These are phyloP conservation scores for Talinum fruticosum DNA, from an alignment of 148 eudicot genomes.

Conservation along the genomic window DNA sequence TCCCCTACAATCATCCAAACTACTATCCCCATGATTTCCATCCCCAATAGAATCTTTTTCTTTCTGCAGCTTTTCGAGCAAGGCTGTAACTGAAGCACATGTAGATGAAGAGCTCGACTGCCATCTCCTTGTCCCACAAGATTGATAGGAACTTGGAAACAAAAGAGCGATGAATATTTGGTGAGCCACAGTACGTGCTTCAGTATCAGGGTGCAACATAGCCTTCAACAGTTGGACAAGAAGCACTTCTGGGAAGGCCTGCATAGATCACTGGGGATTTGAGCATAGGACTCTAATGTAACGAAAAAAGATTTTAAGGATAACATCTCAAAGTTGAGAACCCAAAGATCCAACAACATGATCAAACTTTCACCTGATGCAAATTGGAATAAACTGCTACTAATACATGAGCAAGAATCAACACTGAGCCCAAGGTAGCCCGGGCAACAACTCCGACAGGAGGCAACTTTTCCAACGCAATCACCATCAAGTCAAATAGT, in stretches of 20 bases:
- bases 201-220: conserved; percentile 80
- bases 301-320: not conserved
- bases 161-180: conserved; percentile 71
- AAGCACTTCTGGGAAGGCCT: conserved; percentile 91
- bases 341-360: not conserved
- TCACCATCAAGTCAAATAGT: conserved; percentile 78
- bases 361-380: conserved; percentile 58
- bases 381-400: conserved; percentile 49
- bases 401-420: conserved; percentile 74
- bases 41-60: conserved; percentile 47
- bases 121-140: conserved; percentile 51
- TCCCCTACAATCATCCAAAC: conserved; percentile 46
- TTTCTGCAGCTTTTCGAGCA: conserved; percentile 78
- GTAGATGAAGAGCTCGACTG: conserved; percentile 50
- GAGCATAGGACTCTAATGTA: not conserved
- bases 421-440: conserved; percentile 73
- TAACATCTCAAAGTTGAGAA: not conserved
- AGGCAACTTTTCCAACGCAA: conserved; percentile 71
- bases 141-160: conserved; percentile 48
- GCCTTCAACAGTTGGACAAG: conserved; percentile 79
- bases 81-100: conserved; percentile 67
- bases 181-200: conserved; percentile 81
- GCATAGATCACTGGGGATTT: conserved; percentile 10
- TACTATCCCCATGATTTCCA: conserved; percentile 36
- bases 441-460: conserved; percentile 55